phyloP scores from a whole-genome alignment of 2,329 filamentous ascomycete species.

The Sarocladiaceae sp. region DNA sequence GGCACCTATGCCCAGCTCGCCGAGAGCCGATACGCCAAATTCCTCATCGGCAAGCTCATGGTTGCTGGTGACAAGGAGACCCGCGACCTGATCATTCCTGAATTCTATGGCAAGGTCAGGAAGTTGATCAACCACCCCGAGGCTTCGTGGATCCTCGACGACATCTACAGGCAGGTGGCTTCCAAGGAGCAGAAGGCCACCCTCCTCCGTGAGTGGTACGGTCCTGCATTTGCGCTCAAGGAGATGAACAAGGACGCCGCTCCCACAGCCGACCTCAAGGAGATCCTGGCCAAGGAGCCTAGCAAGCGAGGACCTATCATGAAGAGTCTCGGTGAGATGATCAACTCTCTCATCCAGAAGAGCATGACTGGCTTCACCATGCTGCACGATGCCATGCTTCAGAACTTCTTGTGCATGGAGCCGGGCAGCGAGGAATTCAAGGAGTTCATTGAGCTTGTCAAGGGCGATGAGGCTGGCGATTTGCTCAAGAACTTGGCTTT shows the following conservation, averaged over 20 bases:
- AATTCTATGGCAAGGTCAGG: slow-evolving; percentile 92
- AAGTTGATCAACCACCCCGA: slow-evolving; percentile 95
- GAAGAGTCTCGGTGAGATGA: slow-evolving; percentile 78
- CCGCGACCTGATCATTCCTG: slow-evolving; percentile 81
- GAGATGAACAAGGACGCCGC: slow-evolving; percentile 52
- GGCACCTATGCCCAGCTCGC: slow-evolving; percentile 81
- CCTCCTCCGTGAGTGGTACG: slow-evolving; percentile 93
- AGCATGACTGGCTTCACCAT: slow-evolving; percentile 96
- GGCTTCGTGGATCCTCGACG: slow-evolving; percentile 95
- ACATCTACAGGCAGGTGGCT: slow-evolving; percentile 87
- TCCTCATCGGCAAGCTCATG: slow-evolving; percentile 90
- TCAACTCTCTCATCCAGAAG: slow-evolving; percentile 93
- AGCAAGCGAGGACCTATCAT: slow-evolving; percentile 87
- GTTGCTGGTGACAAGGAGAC: slow-evolving; percentile 75
- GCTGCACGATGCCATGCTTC: slow-evolving; percentile 96
- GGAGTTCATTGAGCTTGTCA: slow-evolving; percentile 86
- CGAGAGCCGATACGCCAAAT: slow-evolving; percentile 96
- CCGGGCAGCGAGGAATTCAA: slow-evolving; percentile 75
- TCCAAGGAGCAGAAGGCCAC: slow-evolving; percentile 81
- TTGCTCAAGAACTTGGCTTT: slow-evolving; percentile 94
- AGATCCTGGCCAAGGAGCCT: slow-evolving; percentile 71
- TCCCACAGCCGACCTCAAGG: slow-evolving; percentile 63
- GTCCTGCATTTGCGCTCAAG: slow-evolving; percentile 84
- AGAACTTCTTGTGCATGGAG: slow-evolving; percentile 83
- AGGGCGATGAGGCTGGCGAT: slow-evolving; percentile 87